Conservation (phyloP, 176 grass and related monocot genomes). For the Bolboschoenus planiculmis region DNA sequence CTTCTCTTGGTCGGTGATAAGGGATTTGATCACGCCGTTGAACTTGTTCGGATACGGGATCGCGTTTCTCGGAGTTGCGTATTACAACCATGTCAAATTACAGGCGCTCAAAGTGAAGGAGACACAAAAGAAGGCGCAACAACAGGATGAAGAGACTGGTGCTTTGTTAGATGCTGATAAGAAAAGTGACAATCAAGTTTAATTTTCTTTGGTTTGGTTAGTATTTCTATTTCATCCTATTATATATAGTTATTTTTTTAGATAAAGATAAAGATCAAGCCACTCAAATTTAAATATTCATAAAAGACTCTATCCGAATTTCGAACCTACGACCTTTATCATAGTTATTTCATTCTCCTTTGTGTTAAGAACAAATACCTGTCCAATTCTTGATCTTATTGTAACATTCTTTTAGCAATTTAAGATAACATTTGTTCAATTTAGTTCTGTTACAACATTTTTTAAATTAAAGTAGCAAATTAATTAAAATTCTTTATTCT, state of each 20-base stretch:
- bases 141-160: conserved; percentile 59
- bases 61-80: conserved; percentile 75
- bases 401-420: not conserved
- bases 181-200: conserved; percentile 73
- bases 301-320: too few species aligned
- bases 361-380: not conserved
- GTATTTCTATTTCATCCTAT: not conserved
- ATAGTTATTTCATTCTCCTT: not conserved
- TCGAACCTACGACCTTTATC: too few species aligned
- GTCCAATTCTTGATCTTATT: not conserved
- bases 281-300: too few species aligned
- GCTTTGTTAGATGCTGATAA: conserved; percentile 49
- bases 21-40: conserved; percentile 70
- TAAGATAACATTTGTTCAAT: not conserved
- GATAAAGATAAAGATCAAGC: too few species aligned
- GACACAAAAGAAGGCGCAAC: conserved; percentile 51
- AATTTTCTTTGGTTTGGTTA: conserved; percentile 1
- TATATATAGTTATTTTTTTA: too few species aligned
- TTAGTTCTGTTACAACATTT: not conserved
- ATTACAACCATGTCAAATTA: conserved; percentile 90
- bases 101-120: conserved; percentile 88
- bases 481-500: not conserved
- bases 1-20: conserved; percentile 96
- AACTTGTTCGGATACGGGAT: conserved; percentile 90
- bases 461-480: not conserved